Evolutionary conservation across 116 monocot species (phyloP).

Genomic region (Papilionanthe hybrid): DNA sequence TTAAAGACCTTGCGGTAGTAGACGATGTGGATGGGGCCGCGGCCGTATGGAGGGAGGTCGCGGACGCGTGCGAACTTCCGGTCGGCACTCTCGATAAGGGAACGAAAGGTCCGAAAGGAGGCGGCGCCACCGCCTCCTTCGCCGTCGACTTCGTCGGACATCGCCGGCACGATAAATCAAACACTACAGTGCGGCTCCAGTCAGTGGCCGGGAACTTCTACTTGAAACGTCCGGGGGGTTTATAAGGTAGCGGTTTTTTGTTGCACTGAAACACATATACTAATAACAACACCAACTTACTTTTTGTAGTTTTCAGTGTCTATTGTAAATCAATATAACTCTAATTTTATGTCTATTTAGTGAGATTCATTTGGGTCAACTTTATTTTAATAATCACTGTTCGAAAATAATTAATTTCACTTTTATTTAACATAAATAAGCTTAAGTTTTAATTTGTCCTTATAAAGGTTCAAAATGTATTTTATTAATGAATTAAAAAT

Average conservation of each 20-base stretch:
- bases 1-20: constrained; percentile 70
- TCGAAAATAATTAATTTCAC: too few relatives aligned
- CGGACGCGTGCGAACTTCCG: constrained; percentile 76
- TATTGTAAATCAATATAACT: too few relatives aligned
- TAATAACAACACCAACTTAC: neutral
- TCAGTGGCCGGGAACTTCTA: neutral
- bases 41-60: constrained; percentile 53
- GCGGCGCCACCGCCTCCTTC: constrained; percentile 9
- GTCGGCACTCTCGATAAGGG: constrained; percentile 62
- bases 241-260: neutral
- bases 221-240: neutral
- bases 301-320: too few relatives aligned
- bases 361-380: too few relatives aligned
- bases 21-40: constrained; percentile 37
- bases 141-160: constrained; percentile 19
- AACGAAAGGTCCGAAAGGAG: constrained; percentile 39
- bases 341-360: too few relatives aligned
- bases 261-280: neutral
- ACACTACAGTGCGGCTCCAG: neutral
- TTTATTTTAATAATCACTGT: too few relatives aligned
- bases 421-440: too few relatives aligned
- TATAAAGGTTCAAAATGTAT: too few relatives aligned
- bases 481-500: too few relatives aligned
- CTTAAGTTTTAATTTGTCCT: too few relatives aligned
- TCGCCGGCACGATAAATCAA: neutral